phyloP scores from a whole-genome alignment of 2,329 filamentous ascomycete species.

The Tolypocladium endophyticum region DNA sequence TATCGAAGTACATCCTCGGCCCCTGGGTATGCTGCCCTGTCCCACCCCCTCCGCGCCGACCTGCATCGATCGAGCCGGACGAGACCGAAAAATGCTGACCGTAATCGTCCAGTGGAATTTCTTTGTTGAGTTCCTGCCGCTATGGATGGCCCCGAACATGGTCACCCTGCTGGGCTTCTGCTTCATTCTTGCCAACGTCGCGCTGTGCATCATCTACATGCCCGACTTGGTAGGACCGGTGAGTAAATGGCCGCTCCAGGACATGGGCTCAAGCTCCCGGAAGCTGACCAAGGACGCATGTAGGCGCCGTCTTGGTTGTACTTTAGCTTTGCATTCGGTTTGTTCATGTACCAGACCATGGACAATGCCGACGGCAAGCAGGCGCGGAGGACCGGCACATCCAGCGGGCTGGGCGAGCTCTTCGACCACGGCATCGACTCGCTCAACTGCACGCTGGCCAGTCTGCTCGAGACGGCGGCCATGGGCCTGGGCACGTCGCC shows the following conservation, averaged over 20 bases:
- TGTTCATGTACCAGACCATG: constrained; percentile 99
- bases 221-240: constrained; percentile 86
- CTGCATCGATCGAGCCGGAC: background rate
- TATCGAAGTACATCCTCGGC: constrained; percentile 86
- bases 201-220: constrained; percentile 63
- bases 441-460: constrained; percentile 90
- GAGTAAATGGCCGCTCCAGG: constrained; percentile 24
- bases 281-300: background rate
- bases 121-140: constrained; percentile 78
- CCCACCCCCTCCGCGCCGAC: background rate
- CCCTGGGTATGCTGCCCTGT: constrained; percentile 65
- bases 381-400: constrained; percentile 86
- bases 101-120: constrained; percentile 71
- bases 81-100: background rate
- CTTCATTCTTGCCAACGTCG: constrained; percentile 83
- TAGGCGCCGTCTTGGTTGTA: constrained; percentile 86
- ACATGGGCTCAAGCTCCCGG: background rate
- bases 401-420: constrained; percentile 86
- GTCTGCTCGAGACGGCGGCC: constrained; percentile 80
- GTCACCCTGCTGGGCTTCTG: constrained; percentile 91
- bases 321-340: constrained; percentile 86
- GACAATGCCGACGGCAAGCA: constrained; percentile 99
- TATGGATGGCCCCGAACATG: constrained; percentile 98
- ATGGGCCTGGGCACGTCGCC: constrained; percentile 82
- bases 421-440: constrained; percentile 99